phyloP scores from a whole-genome alignment of 2,329 filamentous ascomycete species.

The Keithomyces neogunnii region DNA sequence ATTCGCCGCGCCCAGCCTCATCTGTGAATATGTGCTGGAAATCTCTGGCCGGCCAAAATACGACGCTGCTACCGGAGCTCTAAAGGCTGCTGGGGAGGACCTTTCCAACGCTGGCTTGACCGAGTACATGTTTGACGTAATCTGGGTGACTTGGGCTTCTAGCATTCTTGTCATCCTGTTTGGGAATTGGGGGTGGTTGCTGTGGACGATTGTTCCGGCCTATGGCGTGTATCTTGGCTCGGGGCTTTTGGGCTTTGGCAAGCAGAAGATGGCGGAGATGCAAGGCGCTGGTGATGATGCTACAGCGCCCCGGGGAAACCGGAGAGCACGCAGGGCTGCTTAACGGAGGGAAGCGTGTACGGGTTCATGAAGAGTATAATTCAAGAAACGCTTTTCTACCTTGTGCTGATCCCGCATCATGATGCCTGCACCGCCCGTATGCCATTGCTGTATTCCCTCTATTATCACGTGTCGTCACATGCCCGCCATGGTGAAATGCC shows the following conservation, averaged over 20 bases:
- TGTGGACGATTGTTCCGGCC: conserved; percentile 47
- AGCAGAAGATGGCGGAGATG: conserved; percentile 42
- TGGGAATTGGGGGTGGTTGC: conserved; percentile 65
- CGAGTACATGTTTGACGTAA: conserved; percentile 95
- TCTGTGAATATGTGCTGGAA: conserved; percentile 83
- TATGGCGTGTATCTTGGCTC: conserved; percentile 47
- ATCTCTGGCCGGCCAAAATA: conserved; percentile 71
- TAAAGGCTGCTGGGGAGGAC: conserved; percentile 77
- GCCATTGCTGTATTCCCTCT: too few species aligned
- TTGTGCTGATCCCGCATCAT: too few species aligned
- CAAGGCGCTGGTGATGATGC: conserved; percentile 23
- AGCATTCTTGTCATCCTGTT: conserved; percentile 64
- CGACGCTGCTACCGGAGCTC: conserved; percentile 51
- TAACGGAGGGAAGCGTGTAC: conserved; percentile 15
- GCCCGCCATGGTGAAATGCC: too few species aligned
- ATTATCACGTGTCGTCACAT: too few species aligned
- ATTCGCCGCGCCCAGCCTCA: conserved; percentile 64
- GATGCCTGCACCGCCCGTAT: too few species aligned
- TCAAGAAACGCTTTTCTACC: too few species aligned
- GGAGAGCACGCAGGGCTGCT: conserved; percentile 46
- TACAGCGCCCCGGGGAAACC: conserved; percentile 35
- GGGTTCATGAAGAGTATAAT: too few species aligned
- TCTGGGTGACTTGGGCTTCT: conserved; percentile 88
- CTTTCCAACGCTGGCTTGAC: conserved; percentile 80
- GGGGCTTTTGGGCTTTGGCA: conserved; percentile 44